Percentiles rank a stretch among this genome's conserved stretches.
Evolutionary conservation across 495 filamentous ascomycete genomes (phyloP).

Genomic region (Penicillium nucicola): DNA sequence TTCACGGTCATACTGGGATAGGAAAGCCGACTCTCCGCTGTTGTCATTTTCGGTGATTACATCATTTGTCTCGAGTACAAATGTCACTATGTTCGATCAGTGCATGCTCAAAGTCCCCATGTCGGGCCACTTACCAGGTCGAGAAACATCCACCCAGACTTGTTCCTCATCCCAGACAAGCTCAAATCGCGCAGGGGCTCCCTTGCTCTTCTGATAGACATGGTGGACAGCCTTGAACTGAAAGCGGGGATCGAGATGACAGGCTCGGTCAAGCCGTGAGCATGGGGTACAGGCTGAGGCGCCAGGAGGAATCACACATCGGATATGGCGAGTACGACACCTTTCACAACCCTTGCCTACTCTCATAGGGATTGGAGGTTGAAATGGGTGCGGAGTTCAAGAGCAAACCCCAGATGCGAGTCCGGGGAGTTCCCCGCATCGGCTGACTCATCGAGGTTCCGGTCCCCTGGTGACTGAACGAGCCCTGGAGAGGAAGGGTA

Average conservation of each 20-base stretch:
- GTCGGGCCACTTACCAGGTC: constrained; percentile 18
- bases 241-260: constrained; percentile 36
- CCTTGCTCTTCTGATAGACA: constrained; percentile 34
- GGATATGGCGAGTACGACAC: constrained; percentile 42
- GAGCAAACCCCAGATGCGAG: not conserved
- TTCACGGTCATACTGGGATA: not conserved
- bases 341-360: constrained; percentile 38
- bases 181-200: constrained; percentile 28
- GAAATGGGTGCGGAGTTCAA: not conserved
- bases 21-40: not conserved
- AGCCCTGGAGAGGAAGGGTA: not conserved
- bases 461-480: too few species aligned
- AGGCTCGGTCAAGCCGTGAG: constrained; percentile 27
- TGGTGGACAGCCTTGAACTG: constrained; percentile 36
- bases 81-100: constrained; percentile 23
- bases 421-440: not conserved
- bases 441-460: constrained; percentile 1
- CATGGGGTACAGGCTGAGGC: constrained; percentile 33
- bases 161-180: constrained; percentile 34
- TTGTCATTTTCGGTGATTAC: constrained; percentile 4
- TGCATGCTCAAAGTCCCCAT: not conserved
- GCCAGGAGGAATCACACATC: constrained; percentile 29
- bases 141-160: constrained; percentile 32
- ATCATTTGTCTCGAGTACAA: constrained; percentile 27
- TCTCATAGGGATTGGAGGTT: constrained; percentile 23